Evolutionary conservation across 352 stramenopile genomes (phyloP).

Genomic region (Globisporangium spinosum): DNA sequence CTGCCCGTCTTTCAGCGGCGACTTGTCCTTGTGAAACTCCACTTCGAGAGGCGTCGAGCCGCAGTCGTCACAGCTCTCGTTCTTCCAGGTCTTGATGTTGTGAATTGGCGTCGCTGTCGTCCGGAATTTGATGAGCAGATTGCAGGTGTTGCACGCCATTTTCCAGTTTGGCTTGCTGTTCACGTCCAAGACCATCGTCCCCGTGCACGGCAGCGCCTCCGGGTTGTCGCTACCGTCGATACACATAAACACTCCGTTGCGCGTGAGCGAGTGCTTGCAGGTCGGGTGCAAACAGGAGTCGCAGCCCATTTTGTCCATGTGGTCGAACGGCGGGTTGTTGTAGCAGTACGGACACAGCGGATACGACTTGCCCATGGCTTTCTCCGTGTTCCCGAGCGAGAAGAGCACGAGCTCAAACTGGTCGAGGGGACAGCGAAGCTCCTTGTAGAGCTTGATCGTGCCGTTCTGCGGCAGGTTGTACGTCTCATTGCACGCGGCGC

Average conservation of each 20-base stretch:
- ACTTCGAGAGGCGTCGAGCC: slow-evolving; percentile 31
- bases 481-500: slow-evolving; percentile 42
- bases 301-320: slow-evolving; percentile 37
- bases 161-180: slow-evolving; percentile 58
- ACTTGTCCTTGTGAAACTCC: slow-evolving; percentile 46
- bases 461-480: slow-evolving; percentile 32
- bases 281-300: slow-evolving; percentile 41
- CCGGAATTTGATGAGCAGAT: slow-evolving; percentile 41
- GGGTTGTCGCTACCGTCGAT: slow-evolving; percentile 13
- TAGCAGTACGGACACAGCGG: slow-evolving; percentile 50
- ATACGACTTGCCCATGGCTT: slow-evolving; percentile 42
- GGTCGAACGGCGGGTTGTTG: slow-evolving; percentile 40
- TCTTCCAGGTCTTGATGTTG: slow-evolving; percentile 24
- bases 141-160: slow-evolving; percentile 46
- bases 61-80: slow-evolving; percentile 25
- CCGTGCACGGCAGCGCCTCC: slow-evolving; percentile 23
- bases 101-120: slow-evolving; percentile 26
- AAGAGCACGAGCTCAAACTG: slow-evolving; percentile 55
- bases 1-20: slow-evolving; percentile 24
- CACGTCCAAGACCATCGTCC: slow-evolving; percentile 42
- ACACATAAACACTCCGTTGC: slow-evolving; percentile 45
- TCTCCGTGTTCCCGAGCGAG: slow-evolving; percentile 40
- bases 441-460: slow-evolving; percentile 39
- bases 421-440: slow-evolving; percentile 48
- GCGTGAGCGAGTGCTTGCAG: slow-evolving; percentile 37